Base-by-base conservation (phyloP, 805 yeast species). In the Candida awuae region DNA sequence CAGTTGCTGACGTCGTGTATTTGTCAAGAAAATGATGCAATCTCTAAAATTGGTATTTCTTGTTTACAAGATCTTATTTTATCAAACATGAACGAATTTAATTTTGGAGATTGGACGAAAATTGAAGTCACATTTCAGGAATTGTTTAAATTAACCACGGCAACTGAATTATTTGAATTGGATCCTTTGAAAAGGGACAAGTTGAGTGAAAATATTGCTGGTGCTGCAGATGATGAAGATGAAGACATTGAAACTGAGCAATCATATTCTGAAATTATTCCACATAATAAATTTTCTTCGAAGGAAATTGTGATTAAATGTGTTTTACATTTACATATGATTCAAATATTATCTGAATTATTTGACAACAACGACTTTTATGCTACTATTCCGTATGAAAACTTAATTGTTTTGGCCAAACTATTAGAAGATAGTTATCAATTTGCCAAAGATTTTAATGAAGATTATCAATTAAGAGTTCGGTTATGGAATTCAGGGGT, bases 21-120 rank as follows among this genome's bases (percentile, higher is more conserved):
- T 36, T 86, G 95, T 51, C 98, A 92, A 59, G 96, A 88, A 51
- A 90, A 92, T 57, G 98, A 92, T 53, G 88, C 97, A 0, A 87
- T 94, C 51, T 94, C 97, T 0, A 72, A 95, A 51, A 90, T 90
- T 48, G 99, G 98, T 25, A 74, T 94, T 53, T 76, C 90, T 8
- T 88, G 98, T 57, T 68, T 92, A 42, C 81, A 83, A 49, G 83
- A 80, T 47, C 67, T 92, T 44, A 71, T 92, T 41, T 62, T 79
- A n/a, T 82, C 82, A 46, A 94, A 92, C 55, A 73, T 79, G 48
- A 50, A 60, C 8, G 77, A 75, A 51, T 85, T 92, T 54, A 56
- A 61, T 16, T 68, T 63, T 9, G 62, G 62, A 6, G 90, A 94
- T 50, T 92, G 99, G 99, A 63, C 62, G 9, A 65, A 75, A 52